Conservation (phyloP, 2,329 filamentous ascomycete species). For the Sarocladiaceae sp. region DNA sequence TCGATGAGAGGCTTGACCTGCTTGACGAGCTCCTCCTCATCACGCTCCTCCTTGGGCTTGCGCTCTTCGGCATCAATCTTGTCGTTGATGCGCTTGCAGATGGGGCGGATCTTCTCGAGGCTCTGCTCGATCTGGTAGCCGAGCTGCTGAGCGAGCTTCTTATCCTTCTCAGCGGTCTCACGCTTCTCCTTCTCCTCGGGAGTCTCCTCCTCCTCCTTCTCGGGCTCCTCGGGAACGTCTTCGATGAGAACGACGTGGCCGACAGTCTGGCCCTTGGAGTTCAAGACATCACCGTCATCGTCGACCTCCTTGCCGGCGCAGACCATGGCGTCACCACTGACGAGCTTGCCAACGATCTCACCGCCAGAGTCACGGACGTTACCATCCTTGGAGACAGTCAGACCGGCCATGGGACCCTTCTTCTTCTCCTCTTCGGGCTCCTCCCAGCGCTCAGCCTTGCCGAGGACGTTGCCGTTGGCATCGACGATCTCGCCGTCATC, state of each 20-base stretch:
- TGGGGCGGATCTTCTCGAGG: constrained; percentile 77
- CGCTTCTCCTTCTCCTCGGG: constrained; percentile 53
- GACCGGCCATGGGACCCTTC: constrained; percentile 47
- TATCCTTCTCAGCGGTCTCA: constrained; percentile 60
- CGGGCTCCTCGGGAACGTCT: constrained; percentile 43
- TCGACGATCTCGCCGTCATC: constrained; percentile 80
- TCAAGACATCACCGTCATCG: constrained; percentile 66
- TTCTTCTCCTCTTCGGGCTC: constrained; percentile 43
- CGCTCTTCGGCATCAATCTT: constrained; percentile 76
- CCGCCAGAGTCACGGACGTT: constrained; percentile 56
- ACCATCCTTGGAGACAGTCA: constrained; percentile 54
- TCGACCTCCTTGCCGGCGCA: constrained; percentile 68
- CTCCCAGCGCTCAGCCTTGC: constrained; percentile 57
- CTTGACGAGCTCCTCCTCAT: constrained; percentile 84
- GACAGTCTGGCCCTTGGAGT: constrained; percentile 61
- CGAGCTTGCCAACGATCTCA: constrained; percentile 61
- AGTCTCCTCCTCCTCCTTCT: constrained; percentile 41
- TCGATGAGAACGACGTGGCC: constrained; percentile 66
- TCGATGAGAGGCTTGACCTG: constrained; percentile 86
- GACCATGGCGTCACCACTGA: constrained; percentile 60
- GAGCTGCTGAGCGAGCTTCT: constrained; percentile 75
- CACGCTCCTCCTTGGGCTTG: constrained; percentile 79
- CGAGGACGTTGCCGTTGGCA: constrained; percentile 61
- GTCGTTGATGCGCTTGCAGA: constrained; percentile 84
- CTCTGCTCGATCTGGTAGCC: constrained; percentile 68